Conservation (phyloP, 2,329 filamentous ascomycete genomes). For the Pseudogymnoascus sp. region DNA sequence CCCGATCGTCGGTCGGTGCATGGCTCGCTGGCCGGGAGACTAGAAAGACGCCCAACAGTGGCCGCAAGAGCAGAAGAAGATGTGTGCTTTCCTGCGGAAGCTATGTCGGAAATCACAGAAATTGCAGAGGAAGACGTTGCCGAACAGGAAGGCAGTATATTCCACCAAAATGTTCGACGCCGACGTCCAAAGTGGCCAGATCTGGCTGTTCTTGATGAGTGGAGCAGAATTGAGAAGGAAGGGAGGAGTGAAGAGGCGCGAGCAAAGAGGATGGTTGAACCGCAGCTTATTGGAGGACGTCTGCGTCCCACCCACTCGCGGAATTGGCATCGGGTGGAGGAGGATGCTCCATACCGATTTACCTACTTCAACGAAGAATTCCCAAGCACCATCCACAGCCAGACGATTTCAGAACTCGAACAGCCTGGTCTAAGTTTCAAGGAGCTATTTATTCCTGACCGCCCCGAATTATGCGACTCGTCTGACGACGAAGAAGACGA, state of each 20-base stretch:
- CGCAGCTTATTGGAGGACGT: conserved; percentile 83
- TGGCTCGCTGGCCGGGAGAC: neutral
- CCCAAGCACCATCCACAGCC: conserved; percentile 90
- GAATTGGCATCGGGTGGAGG: conserved; percentile 80
- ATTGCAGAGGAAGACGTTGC: conserved; percentile 68
- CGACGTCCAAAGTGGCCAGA: conserved; percentile 79
- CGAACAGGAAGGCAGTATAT: conserved; percentile 41
- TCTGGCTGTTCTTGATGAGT: conserved; percentile 75
- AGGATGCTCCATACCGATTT: conserved; percentile 88
- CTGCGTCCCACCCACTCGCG: conserved; percentile 67
- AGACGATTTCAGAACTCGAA: conserved; percentile 87
- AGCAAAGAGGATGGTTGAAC: conserved; percentile 88
- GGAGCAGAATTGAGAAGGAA: conserved; percentile 86
- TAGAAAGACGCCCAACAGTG: conserved; percentile 49
- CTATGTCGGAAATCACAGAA: conserved; percentile 76
- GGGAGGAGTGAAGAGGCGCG: conserved; percentile 74
- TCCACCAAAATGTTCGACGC: conserved; percentile 35
- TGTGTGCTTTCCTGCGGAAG: conserved; percentile 82
- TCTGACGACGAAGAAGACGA: conserved; percentile 60
- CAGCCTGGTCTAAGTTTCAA: conserved; percentile 78
- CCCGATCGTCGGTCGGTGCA: conserved; percentile 34
- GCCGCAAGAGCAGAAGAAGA: conserved; percentile 69
- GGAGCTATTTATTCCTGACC: conserved; percentile 87
- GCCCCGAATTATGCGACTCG: conserved; percentile 65
- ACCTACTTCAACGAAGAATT: conserved; percentile 99